Percentiles rank a stretch among this genome's conserved stretches.
Conservation (phyloP, 2,329 filamentous ascomycete species). For the Alternaria sp. region DNA sequence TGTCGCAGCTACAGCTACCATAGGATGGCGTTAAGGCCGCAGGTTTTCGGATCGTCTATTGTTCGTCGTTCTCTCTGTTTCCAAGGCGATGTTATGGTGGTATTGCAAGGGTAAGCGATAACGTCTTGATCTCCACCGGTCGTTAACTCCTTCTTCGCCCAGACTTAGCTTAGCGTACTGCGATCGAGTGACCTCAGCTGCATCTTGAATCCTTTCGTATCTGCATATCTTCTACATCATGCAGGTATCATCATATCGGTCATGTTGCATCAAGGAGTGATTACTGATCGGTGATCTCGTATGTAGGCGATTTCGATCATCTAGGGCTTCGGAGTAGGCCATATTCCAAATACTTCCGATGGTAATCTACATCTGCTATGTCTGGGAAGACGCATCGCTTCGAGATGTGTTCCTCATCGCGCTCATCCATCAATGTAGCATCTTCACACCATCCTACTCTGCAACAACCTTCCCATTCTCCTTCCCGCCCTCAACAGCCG, state of each 20-base stretch:
- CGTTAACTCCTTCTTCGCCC: neutral
- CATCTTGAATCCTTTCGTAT: too few relatives aligned
- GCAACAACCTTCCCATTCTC: slow-evolving; percentile 34
- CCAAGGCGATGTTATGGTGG: neutral
- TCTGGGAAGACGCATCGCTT: neutral
- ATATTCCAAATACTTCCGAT: neutral
- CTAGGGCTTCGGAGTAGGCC: neutral
- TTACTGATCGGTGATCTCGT: neutral
- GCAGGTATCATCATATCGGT: neutral
- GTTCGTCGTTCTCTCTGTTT: neutral
- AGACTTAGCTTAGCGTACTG: neutral
- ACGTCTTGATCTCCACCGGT: neutral
- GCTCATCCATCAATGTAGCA: neutral
- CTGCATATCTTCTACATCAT: neutral
- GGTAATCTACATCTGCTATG: neutral
- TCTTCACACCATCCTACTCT: slow-evolving; percentile 16
- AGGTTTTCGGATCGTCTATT: neutral
- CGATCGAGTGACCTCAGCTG: neutral
- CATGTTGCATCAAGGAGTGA: neutral
- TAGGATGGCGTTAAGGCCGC: neutral
- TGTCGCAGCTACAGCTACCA: neutral
- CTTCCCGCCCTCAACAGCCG: slow-evolving; percentile 36
- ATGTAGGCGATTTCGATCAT: neutral
- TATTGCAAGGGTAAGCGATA: neutral
- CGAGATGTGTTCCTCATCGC: neutral